Conservation (phyloP, 495 filamentous ascomycete species). For the Cryomyces minteri region DNA sequence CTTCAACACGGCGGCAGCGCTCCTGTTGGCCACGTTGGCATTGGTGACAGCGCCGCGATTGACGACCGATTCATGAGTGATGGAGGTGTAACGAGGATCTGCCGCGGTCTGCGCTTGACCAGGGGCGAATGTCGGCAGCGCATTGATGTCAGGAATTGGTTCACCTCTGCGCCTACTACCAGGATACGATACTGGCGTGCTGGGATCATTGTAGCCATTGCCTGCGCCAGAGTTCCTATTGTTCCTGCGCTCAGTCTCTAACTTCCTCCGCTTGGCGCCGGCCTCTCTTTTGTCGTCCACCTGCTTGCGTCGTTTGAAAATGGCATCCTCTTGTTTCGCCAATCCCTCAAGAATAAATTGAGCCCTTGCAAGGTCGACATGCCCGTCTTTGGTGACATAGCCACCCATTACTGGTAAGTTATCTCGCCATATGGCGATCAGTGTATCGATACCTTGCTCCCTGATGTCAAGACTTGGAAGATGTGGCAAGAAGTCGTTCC, state of each 20-base stretch:
- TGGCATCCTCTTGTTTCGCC: slow-evolving; percentile 87
- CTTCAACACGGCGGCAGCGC: slow-evolving; percentile 79
- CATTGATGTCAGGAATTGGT: slow-evolving; percentile 9
- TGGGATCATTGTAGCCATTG: neutral
- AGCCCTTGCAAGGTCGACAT: slow-evolving; percentile 69
- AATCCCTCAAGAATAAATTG: slow-evolving; percentile 80
- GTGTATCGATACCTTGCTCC: slow-evolving; percentile 89
- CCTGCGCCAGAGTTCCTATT: neutral
- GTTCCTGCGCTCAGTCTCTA: slow-evolving; percentile 36
- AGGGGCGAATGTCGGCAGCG: slow-evolving; percentile 10
- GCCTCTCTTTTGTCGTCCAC: slow-evolving; percentile 66
- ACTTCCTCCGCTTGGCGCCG: slow-evolving; percentile 56
- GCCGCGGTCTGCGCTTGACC: slow-evolving; percentile 6
- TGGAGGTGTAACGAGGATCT: slow-evolving; percentile 42
- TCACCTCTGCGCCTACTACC: slow-evolving; percentile 1
- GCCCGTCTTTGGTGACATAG: slow-evolving; percentile 87
- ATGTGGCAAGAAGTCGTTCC: slow-evolving; percentile 97
- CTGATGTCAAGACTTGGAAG: slow-evolving; percentile 90
- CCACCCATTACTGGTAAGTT: slow-evolving; percentile 83
- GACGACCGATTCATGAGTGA: slow-evolving; percentile 58
- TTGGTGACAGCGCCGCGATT: slow-evolving; percentile 58
- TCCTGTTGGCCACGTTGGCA: slow-evolving; percentile 80
- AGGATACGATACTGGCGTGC: neutral
- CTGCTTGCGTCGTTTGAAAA: slow-evolving; percentile 72
- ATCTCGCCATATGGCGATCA: slow-evolving; percentile 90